Percentiles rank a stretch among this genome's conserved stretches.
Evolutionary conservation across 345 rosid genomes (phyloP).

Genomic region (Ceriops zippeliana): DNA sequence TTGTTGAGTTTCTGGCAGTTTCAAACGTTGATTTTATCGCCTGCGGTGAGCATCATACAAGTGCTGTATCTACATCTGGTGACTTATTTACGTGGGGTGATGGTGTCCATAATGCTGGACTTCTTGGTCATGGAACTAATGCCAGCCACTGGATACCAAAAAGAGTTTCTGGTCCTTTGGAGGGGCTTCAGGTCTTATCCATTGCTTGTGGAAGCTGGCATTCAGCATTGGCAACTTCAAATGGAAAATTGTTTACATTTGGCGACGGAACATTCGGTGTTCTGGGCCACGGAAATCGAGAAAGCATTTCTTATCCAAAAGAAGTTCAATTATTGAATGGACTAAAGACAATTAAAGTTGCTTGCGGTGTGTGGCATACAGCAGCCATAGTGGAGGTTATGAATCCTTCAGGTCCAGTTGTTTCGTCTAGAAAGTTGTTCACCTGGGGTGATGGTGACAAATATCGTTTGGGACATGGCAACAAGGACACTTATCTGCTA

Average conservation of each 20-base stretch:
- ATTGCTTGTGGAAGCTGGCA: conserved; percentile 94
- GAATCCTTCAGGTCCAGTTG: conserved; percentile 49
- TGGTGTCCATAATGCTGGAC: conserved; percentile 72
- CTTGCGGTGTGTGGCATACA: conserved; percentile 96
- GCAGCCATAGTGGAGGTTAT: conserved; percentile 90
- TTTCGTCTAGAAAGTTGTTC: conserved; percentile 68
- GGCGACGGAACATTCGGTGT: conserved; percentile 92
- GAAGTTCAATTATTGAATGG: conserved; percentile 71
- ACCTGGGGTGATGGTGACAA: conserved; percentile 98
- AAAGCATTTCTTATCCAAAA: conserved; percentile 64
- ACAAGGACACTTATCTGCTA: conserved; percentile 69
- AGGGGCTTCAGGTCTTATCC: conserved; percentile 88
- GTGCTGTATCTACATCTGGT: conserved; percentile 75
- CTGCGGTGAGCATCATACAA: conserved; percentile 82
- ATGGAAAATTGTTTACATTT: conserved; percentile 83
- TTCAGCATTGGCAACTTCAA: conserved; percentile 79
- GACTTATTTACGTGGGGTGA: conserved; percentile 94
- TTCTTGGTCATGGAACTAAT: conserved; percentile 84
- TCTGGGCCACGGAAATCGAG: conserved; percentile 87
- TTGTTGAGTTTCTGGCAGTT: conserved; percentile 77
- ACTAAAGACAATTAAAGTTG: conserved; percentile 74
- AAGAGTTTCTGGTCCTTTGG: conserved; percentile 73
- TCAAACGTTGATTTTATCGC: conserved; percentile 75
- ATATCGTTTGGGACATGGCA: conserved; percentile 87
- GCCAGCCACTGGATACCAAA: conserved; percentile 93